These are phyloP conservation scores for Delonix regia DNA, from an alignment of 306 rosid species.

Conservation along the genomic window DNA sequence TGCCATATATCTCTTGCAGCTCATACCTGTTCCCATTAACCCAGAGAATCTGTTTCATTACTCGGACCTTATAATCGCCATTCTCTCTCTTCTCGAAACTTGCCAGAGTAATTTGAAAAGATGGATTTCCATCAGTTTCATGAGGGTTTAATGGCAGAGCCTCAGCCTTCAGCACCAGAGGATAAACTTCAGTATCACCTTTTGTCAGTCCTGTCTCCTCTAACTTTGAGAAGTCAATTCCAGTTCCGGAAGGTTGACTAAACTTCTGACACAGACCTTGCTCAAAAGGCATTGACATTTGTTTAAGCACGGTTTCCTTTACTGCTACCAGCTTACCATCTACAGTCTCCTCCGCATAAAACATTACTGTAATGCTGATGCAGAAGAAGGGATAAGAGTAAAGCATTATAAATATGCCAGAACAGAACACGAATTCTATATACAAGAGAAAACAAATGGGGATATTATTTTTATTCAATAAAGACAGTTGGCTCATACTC, in stretches of 20 bases:
- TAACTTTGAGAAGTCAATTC: slow-evolving; percentile 47
- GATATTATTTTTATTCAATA: background rate
- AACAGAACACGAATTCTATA: background rate
- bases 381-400: background rate
- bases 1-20: slow-evolving; percentile 59
- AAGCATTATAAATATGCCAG: background rate
- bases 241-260: slow-evolving; percentile 54
- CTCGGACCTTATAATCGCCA: slow-evolving; percentile 50
- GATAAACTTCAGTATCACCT: slow-evolving; percentile 45
- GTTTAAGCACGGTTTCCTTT: slow-evolving; percentile 42
- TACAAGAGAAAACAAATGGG: background rate
- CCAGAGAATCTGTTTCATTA: slow-evolving; percentile 55
- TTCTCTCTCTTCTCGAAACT: slow-evolving; percentile 45
- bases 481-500: background rate
- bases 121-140: slow-evolving; percentile 34
- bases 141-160: slow-evolving; percentile 13
- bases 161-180: slow-evolving; percentile 61
- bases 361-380: slow-evolving; percentile 54
- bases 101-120: slow-evolving; percentile 55
- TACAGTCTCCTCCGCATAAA: slow-evolving; percentile 48
- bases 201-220: slow-evolving; percentile 38
- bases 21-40: slow-evolving; percentile 51
- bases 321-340: slow-evolving; percentile 43
- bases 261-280: slow-evolving; percentile 51
- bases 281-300: slow-evolving; percentile 45